Evolutionary conservation across 208 protist genomes (phyloP).

Genomic region (Leishmania mexicana): DNA sequence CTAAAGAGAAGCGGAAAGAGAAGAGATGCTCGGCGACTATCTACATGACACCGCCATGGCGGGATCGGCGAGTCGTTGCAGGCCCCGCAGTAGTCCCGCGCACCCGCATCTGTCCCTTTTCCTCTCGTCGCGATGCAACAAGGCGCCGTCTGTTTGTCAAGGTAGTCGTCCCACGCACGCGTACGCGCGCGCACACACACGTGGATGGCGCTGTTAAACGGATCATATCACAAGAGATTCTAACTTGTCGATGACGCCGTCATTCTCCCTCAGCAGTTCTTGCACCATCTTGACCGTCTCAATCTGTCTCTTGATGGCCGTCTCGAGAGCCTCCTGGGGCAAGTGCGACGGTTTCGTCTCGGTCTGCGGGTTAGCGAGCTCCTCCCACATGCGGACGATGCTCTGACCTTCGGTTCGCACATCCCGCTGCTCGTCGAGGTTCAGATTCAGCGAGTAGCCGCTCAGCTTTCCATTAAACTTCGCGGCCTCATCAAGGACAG

Average conservation of each 20-base stretch:
- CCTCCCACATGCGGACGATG: slow-evolving; percentile 84
- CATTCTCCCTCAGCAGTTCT: slow-evolving; percentile 63
- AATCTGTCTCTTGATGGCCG: slow-evolving; percentile 78
- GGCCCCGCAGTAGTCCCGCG: background rate
- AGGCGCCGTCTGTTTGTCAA: background rate
- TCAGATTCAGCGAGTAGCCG: slow-evolving; percentile 65
- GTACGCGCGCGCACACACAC: background rate
- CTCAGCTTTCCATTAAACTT: slow-evolving; percentile 64
- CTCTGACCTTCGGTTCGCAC: slow-evolving; percentile 51
- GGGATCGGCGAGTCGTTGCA: background rate
- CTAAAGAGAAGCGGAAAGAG: too few relatives aligned
- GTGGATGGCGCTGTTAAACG: background rate
- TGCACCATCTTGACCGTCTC: slow-evolving; percentile 67
- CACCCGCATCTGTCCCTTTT: background rate
- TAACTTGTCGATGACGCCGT: slow-evolving; percentile 59
- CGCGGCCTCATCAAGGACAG: slow-evolving; percentile 18
- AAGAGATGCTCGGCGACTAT: background rate
- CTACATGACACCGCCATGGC: background rate
- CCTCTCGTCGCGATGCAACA: background rate
- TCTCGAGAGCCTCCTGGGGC: slow-evolving; percentile 68
- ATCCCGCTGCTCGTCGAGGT: slow-evolving; percentile 27
- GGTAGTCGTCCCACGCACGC: background rate
- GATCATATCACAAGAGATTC: slow-evolving; percentile 49
- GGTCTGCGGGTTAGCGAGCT: slow-evolving; percentile 43
- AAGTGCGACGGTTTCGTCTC: slow-evolving; percentile 61